Evolutionary conservation across 176 grass and related monocot genomes (phyloP).

Genomic region (Puccinellia tenuiflora): DNA sequence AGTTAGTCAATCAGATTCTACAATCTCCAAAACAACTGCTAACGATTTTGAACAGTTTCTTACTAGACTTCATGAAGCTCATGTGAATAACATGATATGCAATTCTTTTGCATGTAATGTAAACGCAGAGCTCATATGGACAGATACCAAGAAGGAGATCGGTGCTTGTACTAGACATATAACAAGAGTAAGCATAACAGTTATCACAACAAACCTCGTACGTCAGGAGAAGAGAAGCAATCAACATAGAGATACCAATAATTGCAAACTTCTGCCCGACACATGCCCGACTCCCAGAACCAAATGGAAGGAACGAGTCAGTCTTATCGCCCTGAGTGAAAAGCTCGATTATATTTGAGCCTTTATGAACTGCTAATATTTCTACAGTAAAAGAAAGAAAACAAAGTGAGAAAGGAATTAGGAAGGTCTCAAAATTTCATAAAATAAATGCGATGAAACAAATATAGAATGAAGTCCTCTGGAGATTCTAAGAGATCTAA

Average conservation of each 20-base stretch:
- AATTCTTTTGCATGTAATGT: neutral
- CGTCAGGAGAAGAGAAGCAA: conserved; percentile 56
- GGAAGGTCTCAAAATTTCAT: neutral
- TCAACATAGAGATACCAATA: conserved; percentile 59
- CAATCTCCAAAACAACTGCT: neutral
- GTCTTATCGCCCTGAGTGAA: conserved; percentile 27
- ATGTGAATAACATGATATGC: neutral
- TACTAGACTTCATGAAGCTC: neutral
- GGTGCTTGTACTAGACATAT: neutral
- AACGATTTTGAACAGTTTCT: neutral
- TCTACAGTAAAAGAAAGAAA: conserved; percentile 22
- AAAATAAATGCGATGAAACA: neutral
- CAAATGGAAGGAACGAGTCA: conserved; percentile 82
- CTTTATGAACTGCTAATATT: conserved; percentile 29
- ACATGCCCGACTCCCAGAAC: conserved; percentile 65
- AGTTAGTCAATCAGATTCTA: neutral
- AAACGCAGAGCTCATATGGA: neutral
- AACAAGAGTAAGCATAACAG: neutral
- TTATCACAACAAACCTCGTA: conserved; percentile 62
- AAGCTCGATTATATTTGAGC: conserved; percentile 19
- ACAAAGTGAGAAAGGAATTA: neutral
- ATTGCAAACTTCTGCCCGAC: conserved; percentile 68
- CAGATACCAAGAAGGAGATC: neutral
- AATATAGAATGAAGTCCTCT: neutral
- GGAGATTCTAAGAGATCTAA: neutral